Base-by-base conservation (phyloP, 2,329 filamentous ascomycete species). In the Exophiala xenobiotica region DNA sequence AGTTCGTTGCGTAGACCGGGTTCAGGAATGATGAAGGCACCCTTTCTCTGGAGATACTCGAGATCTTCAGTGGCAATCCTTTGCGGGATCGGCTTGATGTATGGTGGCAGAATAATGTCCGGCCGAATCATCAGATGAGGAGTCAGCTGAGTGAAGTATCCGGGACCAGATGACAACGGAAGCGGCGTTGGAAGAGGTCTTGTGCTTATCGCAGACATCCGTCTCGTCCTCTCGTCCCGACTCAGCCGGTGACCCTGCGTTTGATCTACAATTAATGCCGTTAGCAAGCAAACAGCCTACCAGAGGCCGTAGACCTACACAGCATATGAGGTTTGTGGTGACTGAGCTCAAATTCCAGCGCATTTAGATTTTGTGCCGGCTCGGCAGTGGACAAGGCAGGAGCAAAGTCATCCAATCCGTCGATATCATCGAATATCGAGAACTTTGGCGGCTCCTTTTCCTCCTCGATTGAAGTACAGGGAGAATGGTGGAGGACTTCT, bases 51-150 rank as follows among this genome's bases (percentile, higher is more conserved):
- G 50, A 96, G 78, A 68, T 93, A 96, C 50, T 84, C 79, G 54
- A 95, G 81, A 72, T 96, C 91, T 61, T 95, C 90, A 11, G 81
- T 77, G 4, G 86, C 83, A 61, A 96, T 86, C 64, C 86, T 86
- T 37, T 80, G 70, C 1, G 90, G 90, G 5, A 96, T 76, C 19
- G 89, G 85, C 63, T 88, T 88, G 64, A 96, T 83, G 65, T 90
- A 96, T 50, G 83, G 68, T 5, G 81, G 81, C 24, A 84, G 75
- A 26, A 76, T 70, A 39, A 74, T 68, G 65, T 67, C 60, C 61
- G 60, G 64, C 63, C 64, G 77, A 75, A 52, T 75, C 70, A 57
- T 74, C 70, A 57, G 80, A 70, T 56, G 79, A 72, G 58, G 78
- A 57, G 57, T 74, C 70, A 57, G 80, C 70, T 56, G 79, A 72